Percentiles rank a stretch among this genome's conserved stretches.
These are phyloP conservation scores for Melocanna baccifera DNA, from an alignment of 176 grass and related monocot species.

Conservation along the genomic window DNA sequence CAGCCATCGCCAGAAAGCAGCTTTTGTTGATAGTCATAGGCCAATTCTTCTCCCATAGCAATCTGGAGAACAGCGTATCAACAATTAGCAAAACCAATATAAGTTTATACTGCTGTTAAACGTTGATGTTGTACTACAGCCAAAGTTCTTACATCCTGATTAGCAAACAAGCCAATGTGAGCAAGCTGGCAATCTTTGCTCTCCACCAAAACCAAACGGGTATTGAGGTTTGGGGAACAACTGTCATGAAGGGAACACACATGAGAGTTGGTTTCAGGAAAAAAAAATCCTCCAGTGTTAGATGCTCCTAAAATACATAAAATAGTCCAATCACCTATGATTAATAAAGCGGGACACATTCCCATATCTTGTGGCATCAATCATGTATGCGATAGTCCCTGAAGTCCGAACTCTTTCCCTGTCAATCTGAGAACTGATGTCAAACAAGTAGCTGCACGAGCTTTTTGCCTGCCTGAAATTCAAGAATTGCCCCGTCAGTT, in stretches of 20 bases:
- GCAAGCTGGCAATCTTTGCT: conserved; percentile 82
- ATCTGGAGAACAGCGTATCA: conserved; percentile 56
- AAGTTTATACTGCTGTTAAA: not conserved
- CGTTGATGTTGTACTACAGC: not conserved
- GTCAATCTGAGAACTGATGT: conserved; percentile 66
- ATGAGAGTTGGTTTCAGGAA: conserved; percentile 31
- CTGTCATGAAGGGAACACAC: conserved; percentile 49
- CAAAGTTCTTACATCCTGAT: conserved; percentile 58
- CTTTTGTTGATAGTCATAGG: conserved; percentile 71
- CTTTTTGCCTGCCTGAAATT: conserved; percentile 49
- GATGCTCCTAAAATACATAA: conserved; percentile 19
- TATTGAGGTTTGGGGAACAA: conserved; percentile 83
- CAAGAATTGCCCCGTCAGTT: conserved; percentile 4
- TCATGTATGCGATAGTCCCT: conserved; percentile 47
- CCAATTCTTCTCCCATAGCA: conserved; percentile 65
- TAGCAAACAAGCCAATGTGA: conserved; percentile 86
- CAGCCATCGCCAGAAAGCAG: conserved; percentile 47
- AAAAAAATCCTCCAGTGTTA: not conserved
- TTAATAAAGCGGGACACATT: conserved; percentile 97
- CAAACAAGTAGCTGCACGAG: conserved; percentile 57
- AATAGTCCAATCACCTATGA: conserved; percentile 63
- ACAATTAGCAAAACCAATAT: conserved; percentile 12
- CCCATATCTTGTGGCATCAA: conserved; percentile 78
- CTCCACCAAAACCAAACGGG: conserved; percentile 66
- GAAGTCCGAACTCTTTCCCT: conserved; percentile 40